Conservation (phyloP, 2,329 filamentous ascomycete genomes). For the Monosporascus cannonballus region DNA sequence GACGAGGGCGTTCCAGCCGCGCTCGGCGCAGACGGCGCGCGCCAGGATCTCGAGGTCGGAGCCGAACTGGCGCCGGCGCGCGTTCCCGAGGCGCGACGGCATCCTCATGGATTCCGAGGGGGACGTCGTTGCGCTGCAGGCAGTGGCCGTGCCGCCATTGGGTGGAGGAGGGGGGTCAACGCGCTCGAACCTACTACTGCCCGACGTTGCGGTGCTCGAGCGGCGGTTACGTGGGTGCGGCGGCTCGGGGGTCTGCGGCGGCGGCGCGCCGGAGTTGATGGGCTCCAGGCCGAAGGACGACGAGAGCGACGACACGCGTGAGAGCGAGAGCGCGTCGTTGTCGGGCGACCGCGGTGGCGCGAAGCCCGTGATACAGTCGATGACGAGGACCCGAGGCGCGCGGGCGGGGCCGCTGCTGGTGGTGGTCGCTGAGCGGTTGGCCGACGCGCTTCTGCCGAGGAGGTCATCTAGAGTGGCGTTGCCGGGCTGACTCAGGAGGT, state of each 20-base stretch:
- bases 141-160: not conserved
- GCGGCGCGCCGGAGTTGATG: constrained; percentile 8
- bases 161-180: constrained; percentile 19
- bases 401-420: constrained; percentile 17
- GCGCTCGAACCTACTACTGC: constrained; percentile 19
- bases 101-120: not conserved
- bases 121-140: constrained; percentile 4
- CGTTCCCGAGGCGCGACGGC: constrained; percentile 40
- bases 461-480: constrained; percentile 41
- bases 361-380: constrained; percentile 57
- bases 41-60: constrained; percentile 66
- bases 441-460: constrained; percentile 30
- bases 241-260: constrained; percentile 14
- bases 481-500: constrained; percentile 42
- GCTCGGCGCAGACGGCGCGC: constrained; percentile 66
- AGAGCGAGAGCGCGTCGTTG: constrained; percentile 34
- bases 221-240: constrained; percentile 13
- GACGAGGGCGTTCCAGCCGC: constrained; percentile 67
- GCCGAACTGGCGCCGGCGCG: constrained; percentile 50
- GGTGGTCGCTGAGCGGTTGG: constrained; percentile 20
- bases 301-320: constrained; percentile 38
- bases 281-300: constrained; percentile 25
- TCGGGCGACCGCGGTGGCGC: constrained; percentile 36
- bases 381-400: constrained; percentile 45
- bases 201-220: constrained; percentile 21